Evolutionary conservation across 2,329 filamentous ascomycete species (phyloP).

Genomic region (Massarina eburnea): DNA sequence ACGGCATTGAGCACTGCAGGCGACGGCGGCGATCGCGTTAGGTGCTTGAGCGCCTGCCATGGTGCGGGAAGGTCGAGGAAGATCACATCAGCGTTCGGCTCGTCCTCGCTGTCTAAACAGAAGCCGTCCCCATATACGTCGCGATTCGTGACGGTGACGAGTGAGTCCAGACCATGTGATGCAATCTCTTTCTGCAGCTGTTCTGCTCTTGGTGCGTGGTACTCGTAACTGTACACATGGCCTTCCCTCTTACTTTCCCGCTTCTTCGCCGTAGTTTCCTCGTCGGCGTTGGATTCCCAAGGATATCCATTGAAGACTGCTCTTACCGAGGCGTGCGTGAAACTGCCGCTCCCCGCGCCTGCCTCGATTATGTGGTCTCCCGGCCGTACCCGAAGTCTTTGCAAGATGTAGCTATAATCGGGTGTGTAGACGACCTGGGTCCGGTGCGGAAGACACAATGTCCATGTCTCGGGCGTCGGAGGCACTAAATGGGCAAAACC

Average conservation of each 20-base stretch:
- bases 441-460: conserved; percentile 73
- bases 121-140: conserved; percentile 80
- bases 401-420: conserved; percentile 82
- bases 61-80: conserved; percentile 82
- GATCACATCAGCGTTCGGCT: conserved; percentile 62
- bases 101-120: conserved; percentile 47
- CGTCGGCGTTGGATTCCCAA: conserved; percentile 17
- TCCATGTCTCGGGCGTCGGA: conserved; percentile 83
- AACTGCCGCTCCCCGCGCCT: conserved; percentile 79
- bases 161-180: conserved; percentile 64
- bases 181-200: conserved; percentile 70
- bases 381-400: conserved; percentile 72
- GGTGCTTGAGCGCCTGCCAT: conserved; percentile 75
- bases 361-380: conserved; percentile 77
- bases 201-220: conserved; percentile 70
- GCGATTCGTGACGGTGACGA: conserved; percentile 74
- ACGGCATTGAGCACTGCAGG: conserved; percentile 27
- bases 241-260: conserved; percentile 51
- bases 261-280: conserved; percentile 19
- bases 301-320: conserved; percentile 76
- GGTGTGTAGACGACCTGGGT: conserved; percentile 87
- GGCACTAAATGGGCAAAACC: conserved; percentile 79
- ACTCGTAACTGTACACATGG: conserved; percentile 81
- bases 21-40: conserved; percentile 57
- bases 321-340: conserved; percentile 75